Evolutionary conservation across 73 alveolate genomes (phyloP).

Genomic region (Stentor roeselii): DNA sequence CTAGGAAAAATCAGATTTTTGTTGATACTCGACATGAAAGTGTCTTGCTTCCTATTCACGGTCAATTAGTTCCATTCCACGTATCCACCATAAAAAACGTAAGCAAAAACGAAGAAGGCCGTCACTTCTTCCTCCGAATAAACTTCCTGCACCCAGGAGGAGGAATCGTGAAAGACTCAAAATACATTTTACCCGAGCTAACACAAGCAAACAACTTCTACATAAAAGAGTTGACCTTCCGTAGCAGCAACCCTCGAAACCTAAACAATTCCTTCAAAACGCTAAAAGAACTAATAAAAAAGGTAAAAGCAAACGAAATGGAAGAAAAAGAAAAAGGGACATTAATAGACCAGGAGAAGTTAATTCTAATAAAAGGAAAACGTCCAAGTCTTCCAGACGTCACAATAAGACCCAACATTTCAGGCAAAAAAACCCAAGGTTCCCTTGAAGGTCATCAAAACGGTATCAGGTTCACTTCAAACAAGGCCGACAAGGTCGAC

Average conservation of each 20-base stretch:
- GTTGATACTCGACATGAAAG: slow-evolving; percentile 69
- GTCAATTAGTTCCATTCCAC: slow-evolving; percentile 84
- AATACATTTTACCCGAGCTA: slow-evolving; percentile 49
- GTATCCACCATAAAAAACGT: slow-evolving; percentile 78
- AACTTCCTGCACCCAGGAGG: slow-evolving; percentile 77
- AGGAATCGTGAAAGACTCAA: slow-evolving; percentile 25
- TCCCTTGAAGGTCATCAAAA: slow-evolving; percentile 82
- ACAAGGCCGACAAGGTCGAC: slow-evolving; percentile 79
- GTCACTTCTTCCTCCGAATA: slow-evolving; percentile 56
- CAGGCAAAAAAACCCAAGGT: slow-evolving; percentile 87
- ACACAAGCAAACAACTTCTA: slow-evolving; percentile 62
- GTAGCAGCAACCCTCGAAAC: slow-evolving; percentile 50
- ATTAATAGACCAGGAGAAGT: slow-evolving; percentile 63
- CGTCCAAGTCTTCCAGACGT: slow-evolving; percentile 63
- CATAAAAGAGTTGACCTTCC: slow-evolving; percentile 77
- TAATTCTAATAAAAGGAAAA: slow-evolving; percentile 63
- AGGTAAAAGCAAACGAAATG: slow-evolving; percentile 64
- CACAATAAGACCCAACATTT: slow-evolving; percentile 74
- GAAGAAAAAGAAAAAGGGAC: slow-evolving; percentile 69
- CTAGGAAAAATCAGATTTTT: slow-evolving; percentile 62
- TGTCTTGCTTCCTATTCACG: slow-evolving; percentile 75
- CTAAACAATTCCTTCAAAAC: slow-evolving; percentile 48
- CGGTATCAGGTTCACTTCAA: slow-evolving; percentile 82
- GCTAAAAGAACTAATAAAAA: slow-evolving; percentile 80
- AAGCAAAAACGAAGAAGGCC: slow-evolving; percentile 71